Percentiles rank a stretch among this genome's conserved stretches.
Evolutionary conservation across 1,284 basidiomycete genomes (phyloP).

Genomic region (Porodaedalea pini): DNA sequence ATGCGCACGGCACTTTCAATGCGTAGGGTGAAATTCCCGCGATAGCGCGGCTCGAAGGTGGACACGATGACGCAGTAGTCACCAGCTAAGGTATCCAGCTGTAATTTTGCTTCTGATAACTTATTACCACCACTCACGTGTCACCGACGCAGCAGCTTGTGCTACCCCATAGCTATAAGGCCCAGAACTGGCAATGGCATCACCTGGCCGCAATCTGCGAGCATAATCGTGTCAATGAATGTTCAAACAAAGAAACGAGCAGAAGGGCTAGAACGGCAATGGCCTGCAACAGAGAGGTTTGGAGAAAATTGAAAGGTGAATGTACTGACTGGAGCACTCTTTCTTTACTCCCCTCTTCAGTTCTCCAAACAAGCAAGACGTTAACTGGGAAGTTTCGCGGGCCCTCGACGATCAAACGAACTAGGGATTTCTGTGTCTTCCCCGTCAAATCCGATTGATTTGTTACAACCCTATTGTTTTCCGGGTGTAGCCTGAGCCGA

Average conservation of each 20-base stretch:
- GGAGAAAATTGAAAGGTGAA: not conserved
- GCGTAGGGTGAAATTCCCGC: slow-evolving; percentile 61
- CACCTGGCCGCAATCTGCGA: slow-evolving; percentile 56
- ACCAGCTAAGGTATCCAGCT: slow-evolving; percentile 51
- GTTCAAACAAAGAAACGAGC: not conserved
- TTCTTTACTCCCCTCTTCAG: slow-evolving; percentile 41
- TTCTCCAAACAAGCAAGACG: slow-evolving; percentile 71
- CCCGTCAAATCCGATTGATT: slow-evolving; percentile 13
- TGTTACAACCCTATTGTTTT: slow-evolving; percentile 19
- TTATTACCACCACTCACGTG: slow-evolving; percentile 42
- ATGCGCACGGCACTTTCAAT: slow-evolving; percentile 63
- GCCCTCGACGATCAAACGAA: slow-evolving; percentile 54
- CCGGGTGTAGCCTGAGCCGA: slow-evolving; percentile 53
- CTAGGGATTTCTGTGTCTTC: slow-evolving; percentile 36
- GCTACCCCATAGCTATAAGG: slow-evolving; percentile 81
- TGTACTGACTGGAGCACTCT: slow-evolving; percentile 72
- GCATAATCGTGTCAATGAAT: not conserved
- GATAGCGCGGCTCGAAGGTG: slow-evolving; percentile 71
- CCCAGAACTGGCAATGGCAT: slow-evolving; percentile 71
- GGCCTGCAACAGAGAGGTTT: too few species aligned
- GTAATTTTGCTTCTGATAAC: not conserved
- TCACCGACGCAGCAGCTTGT: slow-evolving; percentile 48
- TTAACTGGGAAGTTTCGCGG: slow-evolving; percentile 73
- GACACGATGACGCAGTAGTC: slow-evolving; percentile 82
- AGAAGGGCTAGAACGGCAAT: too few species aligned